Conservation (phyloP, 1,284 basidiomycete genomes). For the Inonotus obliquus region DNA sequence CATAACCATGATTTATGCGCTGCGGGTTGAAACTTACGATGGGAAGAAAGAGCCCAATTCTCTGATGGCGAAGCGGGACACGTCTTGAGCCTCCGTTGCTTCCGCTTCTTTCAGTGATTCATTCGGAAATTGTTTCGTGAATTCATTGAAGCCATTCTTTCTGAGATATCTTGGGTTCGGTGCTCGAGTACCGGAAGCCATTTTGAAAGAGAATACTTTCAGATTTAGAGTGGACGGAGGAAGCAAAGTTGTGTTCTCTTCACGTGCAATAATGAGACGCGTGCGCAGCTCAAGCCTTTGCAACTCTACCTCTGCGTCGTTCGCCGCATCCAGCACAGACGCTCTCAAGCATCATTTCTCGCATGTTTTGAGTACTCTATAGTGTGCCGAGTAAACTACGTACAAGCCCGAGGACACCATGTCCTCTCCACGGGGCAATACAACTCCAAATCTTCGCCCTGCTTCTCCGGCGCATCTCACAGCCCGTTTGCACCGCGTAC, state of each 20-base stretch:
- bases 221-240: no score
- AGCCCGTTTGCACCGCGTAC: constrained; percentile 30
- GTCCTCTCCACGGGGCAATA: constrained; percentile 31
- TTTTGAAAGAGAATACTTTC: neutral
- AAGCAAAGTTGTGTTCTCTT: no score
- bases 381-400: neutral
- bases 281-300: no score
- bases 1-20: neutral
- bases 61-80: constrained; percentile 29
- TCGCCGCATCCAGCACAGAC: neutral
- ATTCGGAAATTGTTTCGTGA: constrained; percentile 8
- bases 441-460: constrained; percentile 43
- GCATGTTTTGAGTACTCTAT: neutral
- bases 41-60: constrained; percentile 23
- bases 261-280: no score
- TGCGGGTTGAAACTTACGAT: constrained; percentile 6
- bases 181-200: neutral
- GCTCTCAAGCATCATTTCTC: neutral
- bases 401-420: neutral
- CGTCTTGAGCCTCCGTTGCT: constrained; percentile 27
- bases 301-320: no score
- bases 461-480: constrained; percentile 42
- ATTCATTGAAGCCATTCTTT: constrained; percentile 17
- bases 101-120: constrained; percentile 18
- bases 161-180: constrained; percentile 1